Percentiles rank a stretch among this genome's conserved stretches.
These are phyloP conservation scores for Rusavskia elegans DNA, from an alignment of 495 filamentous ascomycete genomes.

Conservation along the genomic window DNA sequence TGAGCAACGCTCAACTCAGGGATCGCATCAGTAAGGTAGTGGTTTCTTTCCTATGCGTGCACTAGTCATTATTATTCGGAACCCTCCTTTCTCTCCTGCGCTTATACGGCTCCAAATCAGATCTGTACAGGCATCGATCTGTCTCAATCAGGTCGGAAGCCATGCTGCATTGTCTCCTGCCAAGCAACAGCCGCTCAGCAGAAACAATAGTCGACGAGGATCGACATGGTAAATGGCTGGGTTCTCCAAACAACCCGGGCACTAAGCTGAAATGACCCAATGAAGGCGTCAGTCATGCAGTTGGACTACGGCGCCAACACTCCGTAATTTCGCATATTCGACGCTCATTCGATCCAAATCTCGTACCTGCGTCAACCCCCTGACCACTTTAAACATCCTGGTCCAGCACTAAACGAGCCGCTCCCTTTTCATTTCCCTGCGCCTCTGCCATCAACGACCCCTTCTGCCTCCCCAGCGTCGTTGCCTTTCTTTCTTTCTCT, in stretches of 20 bases:
- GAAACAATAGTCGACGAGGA: background rate
- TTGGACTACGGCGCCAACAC: conserved; percentile 4
- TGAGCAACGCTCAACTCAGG: too few species aligned
- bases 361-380: conserved; percentile 8
- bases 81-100: too few species aligned
- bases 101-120: background rate
- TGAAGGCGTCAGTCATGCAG: background rate
- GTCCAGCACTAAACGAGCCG: background rate
- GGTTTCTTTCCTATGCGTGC: too few species aligned
- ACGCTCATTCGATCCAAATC: background rate
- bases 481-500: conserved; percentile 11
- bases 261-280: conserved; percentile 1
- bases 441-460: background rate
- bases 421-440: background rate
- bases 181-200: background rate
- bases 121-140: background rate
- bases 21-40: too few species aligned
- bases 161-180: background rate
- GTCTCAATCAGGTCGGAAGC: background rate
- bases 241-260: background rate
- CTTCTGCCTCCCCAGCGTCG: background rate
- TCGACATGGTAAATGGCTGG: background rate
- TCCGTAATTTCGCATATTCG: background rate
- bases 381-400: background rate
- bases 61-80: too few species aligned